Evolutionary conservation across 2,329 filamentous ascomycete genomes (phyloP), one percentile per base, ranked within the genome.

Genomic region (Aspergillus fijiensis): DNA sequence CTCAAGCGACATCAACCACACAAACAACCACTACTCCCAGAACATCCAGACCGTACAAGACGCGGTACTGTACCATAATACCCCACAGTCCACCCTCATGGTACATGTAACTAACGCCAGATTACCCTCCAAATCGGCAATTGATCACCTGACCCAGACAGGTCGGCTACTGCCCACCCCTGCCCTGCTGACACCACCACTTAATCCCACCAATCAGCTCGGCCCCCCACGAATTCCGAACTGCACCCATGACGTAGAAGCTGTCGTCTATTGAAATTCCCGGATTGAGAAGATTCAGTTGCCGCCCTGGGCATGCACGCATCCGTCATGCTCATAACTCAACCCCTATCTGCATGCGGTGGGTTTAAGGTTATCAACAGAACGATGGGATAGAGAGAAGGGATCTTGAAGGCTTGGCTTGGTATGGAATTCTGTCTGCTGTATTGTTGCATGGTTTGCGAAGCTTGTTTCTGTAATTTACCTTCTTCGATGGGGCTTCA

Each of bases 91-190:
- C 10, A 48, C 31, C 14, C 14, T 25, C 21, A 16, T 10, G 55
- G 33, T 16, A 35, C 33, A 35, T 12, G 14, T 35, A 12, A 9
- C 12, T 33, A 10, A 33, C 31, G 3, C 31, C 31, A 33, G 12
- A 12, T 33, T 33, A 33, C 31, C 50, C 11, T 39, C 16, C 47
- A 5, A 7, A 49, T 47, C 54, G 51, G 51, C 51, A 51, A 60
- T 49, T 48, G 51, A 25, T 64, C 62, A 62, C 62, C 57, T 64
- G 62, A 31, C n/a, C 9, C 62, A 60, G 7, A 23, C 16, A 5
- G 2, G 4, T 12, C 59, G 60, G 60, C 51, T 53, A 60, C 49
- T 49, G 48, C 27, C 33, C 2, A 1, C 33, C 35, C 4, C 23
- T 4, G 23, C 23, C 7, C 9, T 21, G 11, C 16, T 45, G 39